Conservation (phyloP, 345 rosid genomes). For the Pugionium cornutum region DNA sequence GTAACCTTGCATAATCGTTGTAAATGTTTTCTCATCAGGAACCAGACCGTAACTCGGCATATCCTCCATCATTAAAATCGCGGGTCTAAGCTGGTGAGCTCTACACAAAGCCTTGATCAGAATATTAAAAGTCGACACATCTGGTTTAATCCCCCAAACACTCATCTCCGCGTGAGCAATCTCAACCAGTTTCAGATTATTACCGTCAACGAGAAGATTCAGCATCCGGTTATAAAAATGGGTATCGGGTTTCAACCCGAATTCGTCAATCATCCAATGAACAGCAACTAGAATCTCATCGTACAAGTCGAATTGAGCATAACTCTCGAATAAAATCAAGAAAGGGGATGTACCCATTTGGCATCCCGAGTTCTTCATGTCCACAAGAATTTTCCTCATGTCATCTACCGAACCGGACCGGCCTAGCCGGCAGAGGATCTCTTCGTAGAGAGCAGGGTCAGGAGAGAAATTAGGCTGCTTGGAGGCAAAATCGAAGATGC, state of each 20-base stretch:
- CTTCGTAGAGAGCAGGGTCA: constrained; percentile 53
- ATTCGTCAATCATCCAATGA: constrained; percentile 62
- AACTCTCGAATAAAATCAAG: constrained; percentile 60
- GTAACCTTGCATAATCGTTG: constrained; percentile 84
- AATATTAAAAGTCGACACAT: constrained; percentile 79
- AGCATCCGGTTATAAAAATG: constrained; percentile 68
- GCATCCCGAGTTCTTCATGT: constrained; percentile 55
- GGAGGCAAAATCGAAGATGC: constrained; percentile 66
- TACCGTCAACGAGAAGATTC: constrained; percentile 77
- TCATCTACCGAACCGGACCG: constrained; percentile 70
- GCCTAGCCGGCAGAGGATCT: constrained; percentile 65
- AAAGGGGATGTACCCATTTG: constrained; percentile 48
- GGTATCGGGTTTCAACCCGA: constrained; percentile 58
- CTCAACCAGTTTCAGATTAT: constrained; percentile 72
- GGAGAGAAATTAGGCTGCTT: constrained; percentile 75
- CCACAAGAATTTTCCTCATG: constrained; percentile 54
- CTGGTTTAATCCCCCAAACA: constrained; percentile 62
- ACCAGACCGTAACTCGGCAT: constrained; percentile 63
- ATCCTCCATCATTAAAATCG: constrained; percentile 85
- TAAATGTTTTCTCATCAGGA: constrained; percentile 86
- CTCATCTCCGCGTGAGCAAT: constrained; percentile 61
- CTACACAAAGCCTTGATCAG: constrained; percentile 81
- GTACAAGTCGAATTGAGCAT: constrained; percentile 56
- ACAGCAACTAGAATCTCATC: constrained; percentile 56
- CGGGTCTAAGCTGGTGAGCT: constrained; percentile 86